Conservation (phyloP, 2,329 filamentous ascomycete species). For the Cladosporium halotolerans region DNA sequence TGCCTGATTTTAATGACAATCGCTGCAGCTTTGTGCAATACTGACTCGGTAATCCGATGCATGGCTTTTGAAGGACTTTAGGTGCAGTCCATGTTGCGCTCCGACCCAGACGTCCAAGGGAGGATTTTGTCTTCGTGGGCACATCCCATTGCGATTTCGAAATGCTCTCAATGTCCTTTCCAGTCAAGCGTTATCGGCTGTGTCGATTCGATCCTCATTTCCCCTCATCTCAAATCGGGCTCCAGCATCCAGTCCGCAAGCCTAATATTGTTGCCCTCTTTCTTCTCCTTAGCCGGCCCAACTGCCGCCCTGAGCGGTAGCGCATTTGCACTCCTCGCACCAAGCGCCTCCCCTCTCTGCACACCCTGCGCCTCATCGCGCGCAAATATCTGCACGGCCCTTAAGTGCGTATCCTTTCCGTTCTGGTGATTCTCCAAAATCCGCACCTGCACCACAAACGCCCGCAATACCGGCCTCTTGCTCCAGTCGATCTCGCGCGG, state of each 20-base stretch:
- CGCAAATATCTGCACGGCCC: slow-evolving; percentile 81
- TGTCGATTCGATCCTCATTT: too few species aligned
- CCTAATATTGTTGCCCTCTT: slow-evolving; percentile 25
- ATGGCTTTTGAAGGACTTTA: too few species aligned
- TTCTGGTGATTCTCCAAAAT: slow-evolving; percentile 98
- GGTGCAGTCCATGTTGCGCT: too few species aligned
- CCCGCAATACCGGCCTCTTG: slow-evolving; percentile 68
- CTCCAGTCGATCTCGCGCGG: slow-evolving; percentile 38
- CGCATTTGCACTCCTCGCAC: slow-evolving; percentile 7
- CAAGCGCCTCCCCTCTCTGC: slow-evolving; percentile 1
- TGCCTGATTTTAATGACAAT: too few species aligned
- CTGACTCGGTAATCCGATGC: too few species aligned
- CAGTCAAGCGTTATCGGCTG: too few species aligned
- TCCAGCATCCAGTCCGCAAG: slow-evolving; percentile 32
- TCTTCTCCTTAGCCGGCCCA: slow-evolving; percentile 14
- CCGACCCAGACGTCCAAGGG: too few species aligned
- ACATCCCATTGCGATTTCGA: too few species aligned
- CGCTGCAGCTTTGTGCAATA: too few species aligned
- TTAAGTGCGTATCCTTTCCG: slow-evolving; percentile 96
- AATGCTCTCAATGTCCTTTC: too few species aligned
- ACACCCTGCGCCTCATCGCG: slow-evolving; percentile 31
- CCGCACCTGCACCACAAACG: slow-evolving; percentile 83
- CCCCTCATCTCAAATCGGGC: slow-evolving; percentile 29
- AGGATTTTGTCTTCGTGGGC: too few species aligned
- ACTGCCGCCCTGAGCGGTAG: slow-evolving; percentile 4